These are phyloP conservation scores for Venturia nashicola DNA, from an alignment of 2,329 filamentous ascomycete species.

Conservation along the genomic window DNA sequence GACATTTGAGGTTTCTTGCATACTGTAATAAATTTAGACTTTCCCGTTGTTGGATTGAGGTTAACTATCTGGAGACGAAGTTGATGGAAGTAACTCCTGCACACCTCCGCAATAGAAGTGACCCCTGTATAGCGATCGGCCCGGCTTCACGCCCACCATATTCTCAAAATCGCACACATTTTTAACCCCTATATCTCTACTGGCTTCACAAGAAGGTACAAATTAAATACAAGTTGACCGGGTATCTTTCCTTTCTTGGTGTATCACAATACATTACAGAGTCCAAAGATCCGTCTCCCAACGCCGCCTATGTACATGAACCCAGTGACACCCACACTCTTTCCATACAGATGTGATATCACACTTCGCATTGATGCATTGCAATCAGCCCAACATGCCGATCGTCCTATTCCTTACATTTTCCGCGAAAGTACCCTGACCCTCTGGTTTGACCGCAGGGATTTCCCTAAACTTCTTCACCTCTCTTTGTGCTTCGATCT, in stretches of 20 bases:
- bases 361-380: not conserved
- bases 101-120: too few relatives aligned
- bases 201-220: not conserved
- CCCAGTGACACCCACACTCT: not conserved
- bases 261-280: not conserved
- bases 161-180: too few relatives aligned
- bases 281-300: too few relatives aligned
- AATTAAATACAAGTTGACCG: not conserved
- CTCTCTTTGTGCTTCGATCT: conserved; percentile 20
- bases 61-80: too few relatives aligned
- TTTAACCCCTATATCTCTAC: too few relatives aligned
- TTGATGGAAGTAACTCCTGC: too few relatives aligned
- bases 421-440: not conserved
- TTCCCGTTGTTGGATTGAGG: too few relatives aligned
- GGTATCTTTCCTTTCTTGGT: not conserved
- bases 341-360: not conserved
- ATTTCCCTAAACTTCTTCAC: not conserved
- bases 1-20: too few relatives aligned
- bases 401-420: not conserved
- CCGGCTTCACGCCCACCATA: too few relatives aligned
- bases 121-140: too few relatives aligned
- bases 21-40: too few relatives aligned
- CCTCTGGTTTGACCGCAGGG: not conserved
- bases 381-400: not conserved
- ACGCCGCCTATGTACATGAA: not conserved